A percentile compares a stretch with the other conserved stretches of the same genome.
phyloP scores from a whole-genome alignment of 176 grass and related monocot genomes.

The Bromus sterilis region DNA sequence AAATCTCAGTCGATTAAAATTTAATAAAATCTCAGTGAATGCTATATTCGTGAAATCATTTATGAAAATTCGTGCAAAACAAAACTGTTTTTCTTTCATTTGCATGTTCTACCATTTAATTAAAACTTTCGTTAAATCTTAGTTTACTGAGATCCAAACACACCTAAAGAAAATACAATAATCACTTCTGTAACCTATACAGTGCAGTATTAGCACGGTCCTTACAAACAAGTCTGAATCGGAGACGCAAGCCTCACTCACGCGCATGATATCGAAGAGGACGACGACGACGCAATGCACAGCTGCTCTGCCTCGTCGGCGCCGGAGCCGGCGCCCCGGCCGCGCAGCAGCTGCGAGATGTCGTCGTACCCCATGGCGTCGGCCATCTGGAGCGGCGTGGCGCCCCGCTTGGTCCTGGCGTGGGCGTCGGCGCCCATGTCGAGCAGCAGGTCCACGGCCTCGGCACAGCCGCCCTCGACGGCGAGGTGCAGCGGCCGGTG shows the following conservation, averaged over 20 bases:
- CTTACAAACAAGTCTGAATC: neutral
- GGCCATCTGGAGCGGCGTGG: slow-evolving; percentile 67
- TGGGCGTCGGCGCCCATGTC: slow-evolving; percentile 72
- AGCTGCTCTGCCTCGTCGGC: too few species aligned
- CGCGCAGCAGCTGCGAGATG: slow-evolving; percentile 46
- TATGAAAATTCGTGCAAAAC: too few species aligned
- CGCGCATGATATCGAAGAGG: slow-evolving; percentile 55
- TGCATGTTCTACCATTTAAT: too few species aligned
- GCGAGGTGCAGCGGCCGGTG: slow-evolving; percentile 81
- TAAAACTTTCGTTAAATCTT: neutral
- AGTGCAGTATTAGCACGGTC: neutral
- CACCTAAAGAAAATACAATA: neutral
- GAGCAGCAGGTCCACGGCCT: slow-evolving; percentile 67
- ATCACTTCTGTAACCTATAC: neutral
- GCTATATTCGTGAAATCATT: too few species aligned
- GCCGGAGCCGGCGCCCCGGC: too few species aligned
- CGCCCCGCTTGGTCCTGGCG: slow-evolving; percentile 50
- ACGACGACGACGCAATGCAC: slow-evolving; percentile 51
- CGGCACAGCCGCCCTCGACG: slow-evolving; percentile 57
- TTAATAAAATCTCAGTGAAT: too few species aligned
- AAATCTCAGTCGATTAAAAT: too few species aligned
- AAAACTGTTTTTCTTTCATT: too few species aligned
- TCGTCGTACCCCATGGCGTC: slow-evolving; percentile 52
- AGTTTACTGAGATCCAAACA: too few species aligned
- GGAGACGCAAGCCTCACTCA: slow-evolving; percentile 15